Conservation (phyloP, 371 early-diverging fungal genomes). For the Mucor saturninus region DNA sequence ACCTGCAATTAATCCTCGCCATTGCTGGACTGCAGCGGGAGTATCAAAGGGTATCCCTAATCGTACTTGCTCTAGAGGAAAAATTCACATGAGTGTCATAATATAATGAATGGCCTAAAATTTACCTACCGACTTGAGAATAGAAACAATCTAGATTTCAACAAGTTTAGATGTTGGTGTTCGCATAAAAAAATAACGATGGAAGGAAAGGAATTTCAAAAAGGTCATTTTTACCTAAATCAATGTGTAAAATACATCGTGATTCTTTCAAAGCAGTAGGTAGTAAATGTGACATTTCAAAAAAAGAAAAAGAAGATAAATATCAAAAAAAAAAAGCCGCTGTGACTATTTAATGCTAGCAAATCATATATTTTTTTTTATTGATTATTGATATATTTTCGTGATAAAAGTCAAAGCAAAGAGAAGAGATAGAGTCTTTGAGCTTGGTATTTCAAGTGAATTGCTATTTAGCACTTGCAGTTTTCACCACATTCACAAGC, state of each 20-base stretch:
- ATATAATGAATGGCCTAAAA: not conserved
- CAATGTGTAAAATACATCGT: conserved; percentile 67
- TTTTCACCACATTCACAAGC: conserved; percentile 12
- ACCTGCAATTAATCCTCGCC: conserved; percentile 88
- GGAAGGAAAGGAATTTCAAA: not conserved
- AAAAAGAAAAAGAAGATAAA: not conserved
- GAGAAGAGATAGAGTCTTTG: not conserved
- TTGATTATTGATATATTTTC: conserved; percentile 3
- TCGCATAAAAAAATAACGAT: not conserved
- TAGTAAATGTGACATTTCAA: conserved; percentile 5
- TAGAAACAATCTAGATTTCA: conserved; percentile 69
- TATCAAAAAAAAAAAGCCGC: not conserved
- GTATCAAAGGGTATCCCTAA: conserved; percentile 66
- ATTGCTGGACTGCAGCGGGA: conserved; percentile 91
- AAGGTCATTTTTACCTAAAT: conserved; percentile 50
- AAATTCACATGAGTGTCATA: not conserved
- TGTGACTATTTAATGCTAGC: too few species aligned
- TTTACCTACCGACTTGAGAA: conserved; percentile 69
- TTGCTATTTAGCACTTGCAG: conserved; percentile 13
- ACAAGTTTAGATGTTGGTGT: not conserved
- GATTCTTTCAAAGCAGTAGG: conserved; percentile 58
- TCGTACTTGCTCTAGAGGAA: conserved; percentile 70
- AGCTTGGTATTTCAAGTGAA: too few species aligned
- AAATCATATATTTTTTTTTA: conserved; percentile 1
- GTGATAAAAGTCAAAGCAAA: not conserved